These are phyloP conservation scores for Mallotus nudiflorus DNA, from an alignment of 345 rosid species.

Conservation along the genomic window DNA sequence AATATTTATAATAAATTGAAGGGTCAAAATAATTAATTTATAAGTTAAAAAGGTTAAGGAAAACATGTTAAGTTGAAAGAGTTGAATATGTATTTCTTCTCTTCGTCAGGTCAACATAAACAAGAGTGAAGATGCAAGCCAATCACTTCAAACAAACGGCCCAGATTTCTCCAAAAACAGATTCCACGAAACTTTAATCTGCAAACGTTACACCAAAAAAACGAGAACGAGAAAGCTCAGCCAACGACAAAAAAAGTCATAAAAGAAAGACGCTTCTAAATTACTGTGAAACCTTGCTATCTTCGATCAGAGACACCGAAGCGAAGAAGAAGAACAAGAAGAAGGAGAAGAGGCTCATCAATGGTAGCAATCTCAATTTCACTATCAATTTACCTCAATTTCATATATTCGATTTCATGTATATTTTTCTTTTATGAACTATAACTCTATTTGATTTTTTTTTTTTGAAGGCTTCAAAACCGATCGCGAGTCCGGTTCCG, in stretches of 20 bases:
- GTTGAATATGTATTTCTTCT: no score
- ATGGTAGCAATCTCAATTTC: no score
- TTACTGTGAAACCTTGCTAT: no score
- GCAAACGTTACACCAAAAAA: neutral
- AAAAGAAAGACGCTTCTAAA: no score
- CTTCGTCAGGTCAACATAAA: neutral
- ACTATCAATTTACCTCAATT: no score
- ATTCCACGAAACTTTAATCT: slow-evolving; percentile 15
- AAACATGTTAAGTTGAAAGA: no score
- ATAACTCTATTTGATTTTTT: neutral
- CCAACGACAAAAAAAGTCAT: neutral
- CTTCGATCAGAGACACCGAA: neutral
- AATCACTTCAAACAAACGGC: neutral
- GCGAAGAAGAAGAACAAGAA: neutral
- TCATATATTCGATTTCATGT: no score
- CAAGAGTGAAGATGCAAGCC: neutral
- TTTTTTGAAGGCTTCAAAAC: slow-evolving; percentile 52
- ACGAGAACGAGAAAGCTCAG: no score
- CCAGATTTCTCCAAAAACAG: neutral
- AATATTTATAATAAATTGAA: no score
- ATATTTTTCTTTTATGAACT: neutral
- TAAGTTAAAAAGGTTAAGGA: no score
- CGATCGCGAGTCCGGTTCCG: slow-evolving; percentile 79
- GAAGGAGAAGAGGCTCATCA: no score
- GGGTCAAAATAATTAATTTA: no score